Base-by-base conservation (phyloP, 176 grass and related monocot species). In the Oryza officinalis region DNA sequence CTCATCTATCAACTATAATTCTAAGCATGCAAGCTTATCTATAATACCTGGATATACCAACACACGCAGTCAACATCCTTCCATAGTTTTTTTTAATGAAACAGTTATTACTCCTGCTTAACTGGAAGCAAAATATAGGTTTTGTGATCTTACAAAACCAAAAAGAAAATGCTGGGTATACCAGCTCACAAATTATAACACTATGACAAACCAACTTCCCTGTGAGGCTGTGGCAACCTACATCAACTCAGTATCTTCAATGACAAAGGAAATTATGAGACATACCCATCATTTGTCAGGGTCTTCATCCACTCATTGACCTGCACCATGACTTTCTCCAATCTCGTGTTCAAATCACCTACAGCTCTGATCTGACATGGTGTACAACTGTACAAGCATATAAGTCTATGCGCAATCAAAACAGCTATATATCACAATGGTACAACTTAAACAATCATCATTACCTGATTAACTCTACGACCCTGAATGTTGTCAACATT, bases 381-480 rank as follows among this genome's bases (percentile, higher is more conserved):
- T 38, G 37, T 38, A 9, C 37, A 38, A 38, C 37, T 38, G 37
- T 13, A 75, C 37, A 46, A 67, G 31, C 76, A 84, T 69, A 69
- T 69, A 10, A 77, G 30, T 63, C 27, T 61, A 75, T 40, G 15
- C 61, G 20, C 63, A 69, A 32, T 41, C 37, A 59, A 70, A 67
- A 57, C 13, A 67, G 44, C 10, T 54, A 33, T 33, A 45, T 27
- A 26, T 45, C 8, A 41, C 26, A 87, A 49, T 54, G 41, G 30
- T 8, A 12, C 45, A 59, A 11, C 81, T 84, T 64, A 35, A 54
- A 37, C 22, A 82, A 77, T 61, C 23, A 63, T 68, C n/a, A 71
- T 63, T 82, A 95, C 93, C 85, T 92, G 93, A 90, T 90, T 95
- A 75, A 92, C 79, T 43, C 93, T 90, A 65, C 86, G 90, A 78